Evolutionary conservation across 345 rosid species (phyloP), one percentile per base, ranked within the genome.

Genomic region (Laguncularia racemosa): DNA sequence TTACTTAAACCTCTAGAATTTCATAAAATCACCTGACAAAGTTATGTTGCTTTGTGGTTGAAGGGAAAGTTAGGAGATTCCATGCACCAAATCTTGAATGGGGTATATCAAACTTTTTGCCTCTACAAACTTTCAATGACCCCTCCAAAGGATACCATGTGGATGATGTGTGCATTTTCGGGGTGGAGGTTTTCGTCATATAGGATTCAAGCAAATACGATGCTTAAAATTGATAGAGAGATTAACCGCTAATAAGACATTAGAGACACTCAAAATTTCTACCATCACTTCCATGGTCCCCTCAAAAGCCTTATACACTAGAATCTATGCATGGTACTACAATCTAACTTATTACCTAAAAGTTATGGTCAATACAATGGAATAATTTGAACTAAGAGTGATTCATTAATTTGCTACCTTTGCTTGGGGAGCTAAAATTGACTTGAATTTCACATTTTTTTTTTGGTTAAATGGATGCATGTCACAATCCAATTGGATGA

Each of bases 61-160:
- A 55, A 44, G 56, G 57, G 45, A 23, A n/a, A 14, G 57, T 33
- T 1, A 16, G 11, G 14, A 44, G 28, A 14, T 46, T 65, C 19
- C 57, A 65, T 45, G 13, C 1, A 28, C 14, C 46, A 7, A 51
- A 45, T 45, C 43, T 28, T 14, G 45, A 15, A 21, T 44, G 45
- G 18, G 62, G 58, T 14, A n/a, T 64, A 0, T 26, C 47, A 10
- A 51, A 52, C 19, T 57, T 57, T 26, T 19, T 64, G 26, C 33
- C 53, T 0, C 45, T 50, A 2, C 15, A 23, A 3, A n/a, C 21
- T 16, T 57, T 64, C 62, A 57, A 43, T 2, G 55, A 64, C 18
- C 28, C 52, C 6, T 57, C 62, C n/a, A 50, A 46, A 44, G 62
- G 62, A 26, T 64, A 57, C 50, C 62, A 57, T 15, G 16, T 57